Evolutionary conservation across 768 basidiomycete species (phyloP).

Genomic region (Boletellus ananas): DNA sequence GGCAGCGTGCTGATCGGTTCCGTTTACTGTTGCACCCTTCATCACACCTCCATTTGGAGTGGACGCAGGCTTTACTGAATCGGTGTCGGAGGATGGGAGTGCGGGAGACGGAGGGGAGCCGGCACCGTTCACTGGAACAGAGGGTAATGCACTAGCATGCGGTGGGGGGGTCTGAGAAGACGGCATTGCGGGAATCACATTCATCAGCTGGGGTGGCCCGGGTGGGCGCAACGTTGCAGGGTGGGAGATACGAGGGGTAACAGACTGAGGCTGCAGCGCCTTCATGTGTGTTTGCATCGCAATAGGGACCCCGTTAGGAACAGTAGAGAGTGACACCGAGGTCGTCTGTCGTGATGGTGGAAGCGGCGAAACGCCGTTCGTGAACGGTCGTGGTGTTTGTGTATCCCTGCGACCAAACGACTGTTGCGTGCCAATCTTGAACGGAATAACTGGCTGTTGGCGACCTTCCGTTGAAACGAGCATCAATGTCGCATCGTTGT

Average conservation of each 20-base stretch:
- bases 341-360: constrained; percentile 19
- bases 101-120: constrained; percentile 34
- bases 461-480: constrained; percentile 47
- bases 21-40: constrained; percentile 33
- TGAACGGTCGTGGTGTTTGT: constrained; percentile 18
- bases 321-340: constrained; percentile 21
- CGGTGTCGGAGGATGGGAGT: constrained; percentile 41
- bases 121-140: constrained; percentile 32
- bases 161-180: constrained; percentile 35
- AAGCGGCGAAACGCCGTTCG: constrained; percentile 28
- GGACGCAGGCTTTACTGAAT: constrained; percentile 23
- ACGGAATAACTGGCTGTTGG: constrained; percentile 48
- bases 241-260: constrained; percentile 54
- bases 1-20: constrained; percentile 20
- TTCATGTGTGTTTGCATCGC: constrained; percentile 58
- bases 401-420: constrained; percentile 26
- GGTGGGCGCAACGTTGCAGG: constrained; percentile 36
- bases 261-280: constrained; percentile 52
- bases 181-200: constrained; percentile 30
- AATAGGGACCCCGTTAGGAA: constrained; percentile 49
- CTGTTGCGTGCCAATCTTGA: constrained; percentile 34
- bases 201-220: constrained; percentile 32
- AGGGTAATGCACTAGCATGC: constrained; percentile 23
- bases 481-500: constrained; percentile 49
- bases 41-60: constrained; percentile 15